Conservation (phyloP, 192 early-diverging fungal genomes). For the Backusella tarrabulga region DNA sequence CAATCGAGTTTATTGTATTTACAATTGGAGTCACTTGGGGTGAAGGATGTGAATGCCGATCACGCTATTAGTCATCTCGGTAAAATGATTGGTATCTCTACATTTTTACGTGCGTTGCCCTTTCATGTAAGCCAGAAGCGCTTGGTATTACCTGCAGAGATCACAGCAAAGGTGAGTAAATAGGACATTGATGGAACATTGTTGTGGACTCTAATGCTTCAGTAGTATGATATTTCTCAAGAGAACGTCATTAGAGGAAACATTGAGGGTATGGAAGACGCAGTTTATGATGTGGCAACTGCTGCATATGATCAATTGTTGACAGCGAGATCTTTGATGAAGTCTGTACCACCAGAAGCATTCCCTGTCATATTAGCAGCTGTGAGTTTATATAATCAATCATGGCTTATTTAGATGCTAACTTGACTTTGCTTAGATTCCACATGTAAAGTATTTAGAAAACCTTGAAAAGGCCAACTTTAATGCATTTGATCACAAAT, state of each 20-base stretch:
- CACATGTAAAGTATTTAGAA: constrained; percentile 71
- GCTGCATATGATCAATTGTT: constrained; percentile 74
- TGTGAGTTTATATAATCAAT: constrained; percentile 35
- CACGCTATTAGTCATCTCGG: constrained; percentile 91
- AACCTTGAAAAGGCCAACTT: constrained; percentile 78
- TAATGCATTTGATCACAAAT: constrained; percentile 72
- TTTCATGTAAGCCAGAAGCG: constrained; percentile 65
- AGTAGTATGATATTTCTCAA: constrained; percentile 71
- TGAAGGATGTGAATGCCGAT: constrained; percentile 80
- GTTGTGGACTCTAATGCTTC: neutral
- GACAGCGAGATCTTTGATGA: constrained; percentile 63
- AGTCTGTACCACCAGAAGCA: constrained; percentile 56
- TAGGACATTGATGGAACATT: neutral
- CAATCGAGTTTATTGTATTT: constrained; percentile 86
- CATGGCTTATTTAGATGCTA: neutral
- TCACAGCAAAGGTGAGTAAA: constrained; percentile 69
- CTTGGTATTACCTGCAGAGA: constrained; percentile 72
- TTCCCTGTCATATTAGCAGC: constrained; percentile 72
- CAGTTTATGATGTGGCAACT: constrained; percentile 86
- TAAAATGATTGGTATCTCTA: constrained; percentile 82
- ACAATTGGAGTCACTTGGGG: constrained; percentile 82
- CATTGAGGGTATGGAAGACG: constrained; percentile 65
- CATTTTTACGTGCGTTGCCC: constrained; percentile 72
- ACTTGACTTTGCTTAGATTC: constrained; percentile 44
- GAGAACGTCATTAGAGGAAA: constrained; percentile 70